Percentiles rank a stretch among this genome's conserved stretches.
phyloP scores from a whole-genome alignment of 352 stramenopile genomes.

The Pythium coloratum region DNA sequence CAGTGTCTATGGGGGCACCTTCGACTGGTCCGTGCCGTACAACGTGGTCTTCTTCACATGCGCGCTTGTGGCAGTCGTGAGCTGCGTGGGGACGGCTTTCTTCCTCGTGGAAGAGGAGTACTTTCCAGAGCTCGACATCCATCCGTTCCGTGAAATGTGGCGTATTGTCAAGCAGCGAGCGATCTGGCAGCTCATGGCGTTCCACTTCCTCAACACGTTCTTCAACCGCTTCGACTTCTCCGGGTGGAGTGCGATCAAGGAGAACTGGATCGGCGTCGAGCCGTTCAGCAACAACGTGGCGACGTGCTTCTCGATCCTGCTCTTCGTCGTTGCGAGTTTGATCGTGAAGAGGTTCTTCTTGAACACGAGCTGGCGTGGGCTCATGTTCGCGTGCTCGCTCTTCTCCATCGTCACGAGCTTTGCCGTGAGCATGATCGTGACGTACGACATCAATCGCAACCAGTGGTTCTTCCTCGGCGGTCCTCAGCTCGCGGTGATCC shows the following conservation, averaged over 20 bases:
- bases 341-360: conserved; percentile 64
- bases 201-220: conserved; percentile 69
- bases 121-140: conserved; percentile 26
- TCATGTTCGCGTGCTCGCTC: conserved; percentile 52
- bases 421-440: conserved; percentile 46
- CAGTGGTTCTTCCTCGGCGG: conserved; percentile 72
- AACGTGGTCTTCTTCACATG: conserved; percentile 61
- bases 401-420: conserved; percentile 50
- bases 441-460: conserved; percentile 59
- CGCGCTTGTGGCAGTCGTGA: conserved; percentile 38
- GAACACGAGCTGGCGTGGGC: conserved; percentile 54
- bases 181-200: conserved; percentile 70
- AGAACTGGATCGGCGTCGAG: conserved; percentile 59
- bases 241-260: conserved; percentile 49
- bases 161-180: conserved; percentile 67
- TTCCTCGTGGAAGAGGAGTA: conserved; percentile 49
- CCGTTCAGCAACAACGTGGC: conserved; percentile 60
- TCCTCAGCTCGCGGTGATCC: conserved; percentile 54
- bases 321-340: conserved; percentile 52
- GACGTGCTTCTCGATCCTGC: conserved; percentile 45
- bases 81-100: conserved; percentile 38
- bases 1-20: conserved; percentile 57
- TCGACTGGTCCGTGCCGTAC: conserved; percentile 51
- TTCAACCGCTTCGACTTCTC: conserved; percentile 58
- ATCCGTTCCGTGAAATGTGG: conserved; percentile 64